Evolutionary conservation across 2,329 filamentous ascomycete species (phyloP).

Genomic region (Verticillium longisporum): DNA sequence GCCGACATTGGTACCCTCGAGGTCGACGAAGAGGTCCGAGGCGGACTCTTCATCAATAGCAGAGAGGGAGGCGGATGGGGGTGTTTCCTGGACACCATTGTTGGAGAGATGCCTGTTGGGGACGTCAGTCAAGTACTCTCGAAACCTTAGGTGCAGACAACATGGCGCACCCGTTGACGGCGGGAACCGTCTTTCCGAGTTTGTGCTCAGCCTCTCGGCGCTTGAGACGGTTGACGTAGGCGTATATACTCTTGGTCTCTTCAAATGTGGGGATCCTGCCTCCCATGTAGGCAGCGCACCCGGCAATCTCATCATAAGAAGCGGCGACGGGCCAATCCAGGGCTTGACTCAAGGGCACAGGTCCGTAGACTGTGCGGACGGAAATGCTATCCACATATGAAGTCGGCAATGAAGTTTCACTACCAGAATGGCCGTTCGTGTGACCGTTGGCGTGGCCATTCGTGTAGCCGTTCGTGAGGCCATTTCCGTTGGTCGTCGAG

Average conservation of each 20-base stretch:
- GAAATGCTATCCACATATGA: conserved; percentile 61
- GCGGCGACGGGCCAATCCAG: conserved; percentile 89
- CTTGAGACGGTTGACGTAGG: conserved; percentile 59
- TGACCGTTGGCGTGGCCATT: conserved; percentile 19
- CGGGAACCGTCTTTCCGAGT: conserved; percentile 52
- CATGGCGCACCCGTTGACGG: conserved; percentile 49
- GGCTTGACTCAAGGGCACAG: conserved; percentile 67
- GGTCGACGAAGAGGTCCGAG: conserved; percentile 63
- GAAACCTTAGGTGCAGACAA: not conserved
- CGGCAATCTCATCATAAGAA: conserved; percentile 84
- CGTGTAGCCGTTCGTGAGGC: conserved; percentile 17
- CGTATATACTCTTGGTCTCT: conserved; percentile 81
- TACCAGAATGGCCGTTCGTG: conserved; percentile 7
- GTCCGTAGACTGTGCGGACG: conserved; percentile 79
- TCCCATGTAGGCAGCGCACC: conserved; percentile 80
- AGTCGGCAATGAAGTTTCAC: conserved; percentile 4
- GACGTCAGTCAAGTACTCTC: not conserved
- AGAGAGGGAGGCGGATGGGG: conserved; percentile 37
- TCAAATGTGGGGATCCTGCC: conserved; percentile 86
- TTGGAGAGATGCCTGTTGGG: conserved; percentile 67
- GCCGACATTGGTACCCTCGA: conserved; percentile 72
- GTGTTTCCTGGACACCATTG: conserved; percentile 75
- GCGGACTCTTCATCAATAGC: conserved; percentile 26
- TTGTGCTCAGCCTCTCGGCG: conserved; percentile 42
- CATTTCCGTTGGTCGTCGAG: conserved; percentile 17